phyloP scores from a whole-genome alignment of 768 basidiomycete genomes.

The Boletus eberwhitei region DNA sequence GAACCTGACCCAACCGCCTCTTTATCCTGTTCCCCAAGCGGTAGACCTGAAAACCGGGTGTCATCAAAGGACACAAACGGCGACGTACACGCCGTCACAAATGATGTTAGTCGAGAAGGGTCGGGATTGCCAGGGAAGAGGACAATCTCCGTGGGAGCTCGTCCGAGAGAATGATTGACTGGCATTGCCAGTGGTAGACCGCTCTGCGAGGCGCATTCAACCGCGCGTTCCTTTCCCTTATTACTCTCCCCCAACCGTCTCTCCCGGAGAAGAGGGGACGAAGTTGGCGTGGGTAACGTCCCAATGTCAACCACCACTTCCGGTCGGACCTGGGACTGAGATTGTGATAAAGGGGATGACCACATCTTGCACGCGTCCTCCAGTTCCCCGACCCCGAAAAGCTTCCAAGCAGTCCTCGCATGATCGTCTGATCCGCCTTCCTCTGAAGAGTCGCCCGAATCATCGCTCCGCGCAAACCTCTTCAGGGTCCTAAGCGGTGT shows the following conservation, averaged over 20 bases:
- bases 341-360: conserved; percentile 16
- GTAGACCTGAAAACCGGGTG: background rate
- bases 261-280: conserved; percentile 16
- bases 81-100: conserved; percentile 10
- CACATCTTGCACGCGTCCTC: conserved; percentile 11
- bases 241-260: background rate
- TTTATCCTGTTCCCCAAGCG: background rate
- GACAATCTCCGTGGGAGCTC: background rate
- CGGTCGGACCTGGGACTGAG: background rate
- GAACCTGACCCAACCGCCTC: background rate
- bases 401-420: conserved; percentile 50
- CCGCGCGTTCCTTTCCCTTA: conserved; percentile 5
- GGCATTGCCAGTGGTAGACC: background rate
- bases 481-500: background rate
- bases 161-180: background rate
- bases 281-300: conserved; percentile 23
- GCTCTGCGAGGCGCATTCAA: background rate
- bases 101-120: background rate
- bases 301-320: background rate
- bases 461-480: conserved; percentile 29
- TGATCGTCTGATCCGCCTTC: conserved; percentile 46
- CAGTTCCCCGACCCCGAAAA: conserved; percentile 47
- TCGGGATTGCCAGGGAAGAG: background rate
- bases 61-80: conserved; percentile 11
- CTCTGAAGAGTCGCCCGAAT: conserved; percentile 43